A percentile compares a stretch with the other conserved stretches of the same genome.
Conservation (phyloP, 2,329 filamentous ascomycete genomes). For the Aspergillus cejpii region DNA sequence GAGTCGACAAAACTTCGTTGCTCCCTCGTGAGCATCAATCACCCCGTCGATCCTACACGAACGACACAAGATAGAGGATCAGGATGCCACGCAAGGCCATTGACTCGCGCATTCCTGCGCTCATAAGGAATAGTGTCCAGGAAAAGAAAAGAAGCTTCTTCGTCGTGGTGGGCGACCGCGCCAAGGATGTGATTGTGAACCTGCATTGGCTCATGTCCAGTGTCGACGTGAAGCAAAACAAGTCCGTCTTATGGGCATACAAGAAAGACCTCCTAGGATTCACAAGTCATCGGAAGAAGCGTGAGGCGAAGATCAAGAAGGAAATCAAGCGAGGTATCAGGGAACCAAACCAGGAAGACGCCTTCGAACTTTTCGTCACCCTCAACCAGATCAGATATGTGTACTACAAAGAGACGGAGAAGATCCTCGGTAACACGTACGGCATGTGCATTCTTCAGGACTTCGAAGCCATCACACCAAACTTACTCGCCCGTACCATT, state of each 20-base stretch:
- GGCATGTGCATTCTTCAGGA: conserved; percentile 98
- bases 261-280: conserved; percentile 96
- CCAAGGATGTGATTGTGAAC: conserved; percentile 95
- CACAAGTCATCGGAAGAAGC: conserved; percentile 94
- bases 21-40: neutral
- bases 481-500: conserved; percentile 85
- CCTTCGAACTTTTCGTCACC: conserved; percentile 95
- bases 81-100: conserved; percentile 50
- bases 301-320: conserved; percentile 96
- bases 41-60: conserved; percentile 1
- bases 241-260: conserved; percentile 96
- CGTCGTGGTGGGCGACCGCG: conserved; percentile 85
- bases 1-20: neutral
- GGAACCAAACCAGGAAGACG: conserved; percentile 86
- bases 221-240: conserved; percentile 87
- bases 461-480: conserved; percentile 97
- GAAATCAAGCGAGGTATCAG: conserved; percentile 92
- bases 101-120: conserved; percentile 81
- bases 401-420: conserved; percentile 99
- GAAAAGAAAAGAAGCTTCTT: conserved; percentile 99
- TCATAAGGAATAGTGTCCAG: conserved; percentile 82
- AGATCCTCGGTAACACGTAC: conserved; percentile 95
- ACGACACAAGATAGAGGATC: conserved; percentile 1
- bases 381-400: conserved; percentile 97
- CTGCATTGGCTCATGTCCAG: conserved; percentile 88